phyloP scores from a whole-genome alignment of 306 rosid genomes.

The Cicer judaicum region DNA sequence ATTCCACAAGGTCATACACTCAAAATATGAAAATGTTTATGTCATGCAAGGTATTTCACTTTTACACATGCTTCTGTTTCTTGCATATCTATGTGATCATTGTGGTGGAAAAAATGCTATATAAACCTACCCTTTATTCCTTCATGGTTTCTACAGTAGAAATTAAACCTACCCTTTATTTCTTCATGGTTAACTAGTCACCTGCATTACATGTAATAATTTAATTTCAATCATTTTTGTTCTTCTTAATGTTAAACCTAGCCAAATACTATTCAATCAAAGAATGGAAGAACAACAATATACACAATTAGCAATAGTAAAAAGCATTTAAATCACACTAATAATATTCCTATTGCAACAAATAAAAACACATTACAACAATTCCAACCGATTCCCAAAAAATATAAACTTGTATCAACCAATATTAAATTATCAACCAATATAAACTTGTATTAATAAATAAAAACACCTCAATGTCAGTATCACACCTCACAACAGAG shows the following conservation, averaged over 20 bases:
- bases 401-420: no score
- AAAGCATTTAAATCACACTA: no score
- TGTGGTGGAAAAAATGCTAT: background rate
- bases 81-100: conserved; percentile 9
- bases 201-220: background rate
- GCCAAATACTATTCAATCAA: background rate
- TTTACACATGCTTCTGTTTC: background rate
- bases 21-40: conserved; percentile 40
- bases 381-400: no score
- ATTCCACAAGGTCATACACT: conserved; percentile 22
- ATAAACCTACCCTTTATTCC: conserved; percentile 35
- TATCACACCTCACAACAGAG: no score
- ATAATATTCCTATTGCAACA: no score
- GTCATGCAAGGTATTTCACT: conserved; percentile 33
- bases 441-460: no score
- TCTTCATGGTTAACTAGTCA: no score
- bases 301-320: no score
- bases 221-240: background rate
- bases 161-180: background rate
- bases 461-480: no score
- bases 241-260: background rate
- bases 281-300: background rate
- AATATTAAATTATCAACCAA: no score
- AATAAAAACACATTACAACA: no score
- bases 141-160: conserved; percentile 32